Percentiles rank a stretch among this genome's conserved stretches.
These are phyloP conservation scores for Aspergillus kassunensis DNA, from an alignment of 495 filamentous ascomycete genomes.

Conservation along the genomic window DNA sequence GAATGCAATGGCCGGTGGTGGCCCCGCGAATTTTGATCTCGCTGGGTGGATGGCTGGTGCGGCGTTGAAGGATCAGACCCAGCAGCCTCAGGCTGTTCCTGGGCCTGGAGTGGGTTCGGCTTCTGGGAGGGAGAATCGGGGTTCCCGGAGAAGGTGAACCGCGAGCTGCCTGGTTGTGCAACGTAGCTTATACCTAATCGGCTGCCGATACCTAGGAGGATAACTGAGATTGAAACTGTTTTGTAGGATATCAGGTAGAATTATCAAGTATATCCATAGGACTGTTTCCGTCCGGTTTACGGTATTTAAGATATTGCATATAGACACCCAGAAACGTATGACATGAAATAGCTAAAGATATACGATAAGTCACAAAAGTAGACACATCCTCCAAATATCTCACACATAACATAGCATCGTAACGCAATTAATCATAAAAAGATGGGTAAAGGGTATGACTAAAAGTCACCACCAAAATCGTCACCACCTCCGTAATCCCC, in stretches of 20 bases:
- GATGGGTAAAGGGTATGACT: conserved; percentile 1
- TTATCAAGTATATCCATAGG: no score
- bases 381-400: not conserved
- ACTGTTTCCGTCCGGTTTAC: no score
- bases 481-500: conserved; percentile 37
- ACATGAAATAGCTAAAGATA: not conserved
- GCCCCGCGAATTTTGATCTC: conserved; percentile 69
- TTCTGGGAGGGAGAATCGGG: conserved; percentile 35
- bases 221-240: no score
- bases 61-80: conserved; percentile 20
- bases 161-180: no score
- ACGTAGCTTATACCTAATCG: no score
- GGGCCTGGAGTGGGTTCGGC: conserved; percentile 23
- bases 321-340: no score
- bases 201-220: no score
- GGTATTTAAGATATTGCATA: no score
- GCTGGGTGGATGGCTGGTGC: conserved; percentile 74
- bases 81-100: conserved; percentile 14
- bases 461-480: conserved; percentile 35
- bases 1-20: conserved; percentile 37
- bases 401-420: no score
- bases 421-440: no score
- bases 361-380: not conserved
- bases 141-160: conserved; percentile 31
- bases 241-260: no score